Evolutionary conservation across 2,329 filamentous ascomycete genomes (phyloP), one percentile per base, ranked within the genome.

Genomic region (Claviceps digitariae): DNA sequence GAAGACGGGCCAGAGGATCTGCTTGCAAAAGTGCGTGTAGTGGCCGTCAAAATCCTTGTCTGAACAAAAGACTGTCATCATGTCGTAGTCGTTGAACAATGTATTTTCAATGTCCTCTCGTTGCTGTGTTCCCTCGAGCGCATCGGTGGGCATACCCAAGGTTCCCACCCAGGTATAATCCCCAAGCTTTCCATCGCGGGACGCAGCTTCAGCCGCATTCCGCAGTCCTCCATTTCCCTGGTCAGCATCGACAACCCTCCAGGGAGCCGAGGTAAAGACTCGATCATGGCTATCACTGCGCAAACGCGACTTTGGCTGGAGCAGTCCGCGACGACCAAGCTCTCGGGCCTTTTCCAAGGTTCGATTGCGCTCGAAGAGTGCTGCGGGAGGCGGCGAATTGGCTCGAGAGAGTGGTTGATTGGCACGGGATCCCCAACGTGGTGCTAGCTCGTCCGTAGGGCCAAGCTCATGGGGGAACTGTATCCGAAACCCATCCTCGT

Each of bases 11-110:
- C 91, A 97, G 7, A 97, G 76, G 53, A 97, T 95, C 64, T 91
- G 89, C 73, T 97, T 97, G 82, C 90, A 96, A 66, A 93, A 97
- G 69, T 96, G 90, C 13, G 85, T 82, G 65, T 97, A 97, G 69
- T 95, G 90, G 1, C 90, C 90, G 63, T 96, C 86, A 64, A 96
- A 90, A 68, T 97, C 90, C 64, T 86, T 89, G 70, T 97, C 91
- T 56, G 82, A 86, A 67, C 87, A 86, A 66, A 86, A 95, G 36
- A 96, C 90, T 2, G 86, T 82, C 59, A 95, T 69, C 62, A 88
- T 90, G 60, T 93, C 82, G 66, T 87, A 84, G 64, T 95, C 87
- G 27, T 84, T 86, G 49, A 87, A 83, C 9, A 97, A 72, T 53
- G 80, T 81, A 64, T 93, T 86, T 58, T 88, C 82, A 57, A 97